Evolutionary conservation across 2,329 filamentous ascomycete species (phyloP).

Genomic region (Botrytis paeoniae): DNA sequence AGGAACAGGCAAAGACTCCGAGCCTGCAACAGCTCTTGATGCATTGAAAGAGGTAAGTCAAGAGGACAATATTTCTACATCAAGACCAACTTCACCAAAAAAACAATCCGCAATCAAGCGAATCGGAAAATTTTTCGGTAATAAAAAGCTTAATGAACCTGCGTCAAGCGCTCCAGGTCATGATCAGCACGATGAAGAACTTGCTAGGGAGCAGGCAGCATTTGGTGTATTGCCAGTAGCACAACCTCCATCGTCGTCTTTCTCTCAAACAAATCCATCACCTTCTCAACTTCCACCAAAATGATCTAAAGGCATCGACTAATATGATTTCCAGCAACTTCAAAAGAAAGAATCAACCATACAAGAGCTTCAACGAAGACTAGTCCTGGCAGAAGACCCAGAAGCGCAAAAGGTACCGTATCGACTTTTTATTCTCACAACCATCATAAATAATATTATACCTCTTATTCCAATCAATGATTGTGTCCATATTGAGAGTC

Average conservation of each 20-base stretch:
- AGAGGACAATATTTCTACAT: conserved; percentile 9
- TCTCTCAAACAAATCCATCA: conserved; percentile 7
- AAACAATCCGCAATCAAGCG: conserved; percentile 8
- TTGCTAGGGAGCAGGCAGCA: conserved; percentile 7
- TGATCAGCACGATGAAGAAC: conserved; percentile 8
- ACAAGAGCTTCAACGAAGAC: conserved; percentile 33
- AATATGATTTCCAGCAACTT: conserved; percentile 32
- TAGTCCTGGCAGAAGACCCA: conserved; percentile 31
- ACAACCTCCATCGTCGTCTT: conserved; percentile 3
- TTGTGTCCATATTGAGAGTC: conserved; percentile 5
- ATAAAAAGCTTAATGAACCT: conserved; percentile 1
- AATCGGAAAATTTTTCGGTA: not conserved
- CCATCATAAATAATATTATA: conserved; percentile 11
- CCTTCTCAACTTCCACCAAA: not conserved
- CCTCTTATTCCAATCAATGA: conserved; percentile 16
- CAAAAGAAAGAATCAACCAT: conserved; percentile 32
- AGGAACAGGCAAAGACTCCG: conserved; percentile 9
- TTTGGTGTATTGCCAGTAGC: conserved; percentile 17
- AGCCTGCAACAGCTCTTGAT: conserved; percentile 41
- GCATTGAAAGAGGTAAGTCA: conserved; percentile 57
- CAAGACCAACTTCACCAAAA: conserved; percentile 9
- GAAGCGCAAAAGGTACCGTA: conserved; percentile 37
- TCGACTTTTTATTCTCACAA: conserved; percentile 24
- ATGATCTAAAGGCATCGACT: conserved; percentile 22
- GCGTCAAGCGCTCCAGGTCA: not conserved